Evolutionary conservation across 2,329 filamentous ascomycete genomes (phyloP), one percentile per base, ranked within the genome.

Genomic region (Xylariaceae sp.): DNA sequence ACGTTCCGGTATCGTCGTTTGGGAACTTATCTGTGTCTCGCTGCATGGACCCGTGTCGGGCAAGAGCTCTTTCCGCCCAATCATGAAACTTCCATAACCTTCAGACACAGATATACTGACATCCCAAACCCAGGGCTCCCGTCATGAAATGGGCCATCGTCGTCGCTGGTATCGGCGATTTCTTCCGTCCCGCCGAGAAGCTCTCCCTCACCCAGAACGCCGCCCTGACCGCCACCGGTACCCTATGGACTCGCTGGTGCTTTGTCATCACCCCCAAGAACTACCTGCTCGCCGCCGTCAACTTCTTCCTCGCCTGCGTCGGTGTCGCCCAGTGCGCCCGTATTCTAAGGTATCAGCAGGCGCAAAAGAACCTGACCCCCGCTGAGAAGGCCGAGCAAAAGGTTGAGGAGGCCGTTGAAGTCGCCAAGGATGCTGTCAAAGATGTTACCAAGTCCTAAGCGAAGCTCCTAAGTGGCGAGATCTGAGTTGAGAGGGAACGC

Each of bases 241-340:
- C 87, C 58, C 99, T 99, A 80, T 99, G 94, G 94, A 99, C 94
- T 41, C 83, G 94, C 60, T 99, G 94, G 94, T 99, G 94, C 79
- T 80, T 97, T 68, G 87, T 99, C 71, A 99, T 99, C 74, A 90
- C 85, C 72, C 94, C 94, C 50, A 85, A 84, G 73, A 99, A 99
- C 78, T 75, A 90, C 65, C 86, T 96, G 86, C 85, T 99, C 52
- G 94, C 94, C 54, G 85, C 90, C 48, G 94, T 97, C 68, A 99
- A 99, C 82, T 96, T 96, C 82, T 95, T 96, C 80, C 87, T 99
- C 62, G 92, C 88, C 63, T 75, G 86, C 59, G 91, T 96, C 56
- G 94, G 94, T 62, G 75, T 89, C 51, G 80, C 89, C 58, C 94
- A 99, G 77, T 78, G 89, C 58, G 75, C 75, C 58, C 86, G 94